Evolutionary conservation across 805 yeast genomes (phyloP), one percentile per base, ranked within the genome.

Genomic region (Metschnikowia henanensis): DNA sequence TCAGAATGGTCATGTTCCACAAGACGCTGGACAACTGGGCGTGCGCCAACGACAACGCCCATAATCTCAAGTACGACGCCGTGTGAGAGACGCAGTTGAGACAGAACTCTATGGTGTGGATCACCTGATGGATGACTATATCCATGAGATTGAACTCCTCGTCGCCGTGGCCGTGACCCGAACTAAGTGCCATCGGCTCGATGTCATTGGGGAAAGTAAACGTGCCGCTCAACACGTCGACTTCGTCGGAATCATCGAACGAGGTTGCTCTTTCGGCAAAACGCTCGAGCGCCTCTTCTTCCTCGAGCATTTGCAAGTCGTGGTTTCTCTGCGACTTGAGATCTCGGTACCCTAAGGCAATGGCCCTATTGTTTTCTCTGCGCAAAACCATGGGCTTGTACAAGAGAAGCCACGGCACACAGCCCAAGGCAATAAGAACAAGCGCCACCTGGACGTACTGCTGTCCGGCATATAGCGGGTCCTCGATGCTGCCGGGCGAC

Each of bases 41-140:
- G 58, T 84, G 91, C 0, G 91, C 91, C 51, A 84, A 68, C 0
- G 90, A 84, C 48, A 84, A 71, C 2, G 91, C 91, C 91, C 91
- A 84, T 46, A 84, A 69, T 64, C 91, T 75, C 55, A 84, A 70
- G 57, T 84, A 84, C 1, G 90, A 84, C 2, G 91, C 91, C 0
- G 91, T 84, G 56, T 84, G 91, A 4, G 87, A 81, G 26, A 84
- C 89, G 70, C 89, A 82, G 61, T 84, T 84, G 55, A 84, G 73
- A 59, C 91, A 84, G 61, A 84, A 84, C 60, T 84, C 91, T 61
- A 84, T 84, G 3, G 91, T 84, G 60, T 84, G 89, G 52, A 84
- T 84, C 25, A 84, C 90, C 62, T 84, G 91, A 58, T 84, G 88
- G 49, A 84, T 83, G 71, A 84, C 79, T 17, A 84, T 70, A 57